A percentile compares a stretch with the other conserved stretches of the same genome.
These are phyloP conservation scores for Kluyveromyces marxianus DNA, from an alignment of 1,139 yeast species.

Conservation along the genomic window DNA sequence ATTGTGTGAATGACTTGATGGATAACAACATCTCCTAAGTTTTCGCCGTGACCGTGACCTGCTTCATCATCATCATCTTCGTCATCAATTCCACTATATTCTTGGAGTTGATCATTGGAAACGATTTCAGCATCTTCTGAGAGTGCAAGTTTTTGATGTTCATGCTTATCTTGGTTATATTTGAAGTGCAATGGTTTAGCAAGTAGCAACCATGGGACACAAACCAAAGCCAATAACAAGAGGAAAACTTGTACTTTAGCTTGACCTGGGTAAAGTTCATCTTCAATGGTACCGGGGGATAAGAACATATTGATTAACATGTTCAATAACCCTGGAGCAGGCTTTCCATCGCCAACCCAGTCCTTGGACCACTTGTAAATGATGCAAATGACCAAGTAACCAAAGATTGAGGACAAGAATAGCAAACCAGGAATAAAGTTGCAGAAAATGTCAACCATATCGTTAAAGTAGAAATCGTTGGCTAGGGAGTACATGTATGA, in stretches of 20 bases:
- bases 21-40: constrained; percentile 88
- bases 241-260: constrained; percentile 67
- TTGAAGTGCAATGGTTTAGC: constrained; percentile 78
- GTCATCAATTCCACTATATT: constrained; percentile 21
- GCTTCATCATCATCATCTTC: constrained; percentile 44
- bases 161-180: constrained; percentile 32
- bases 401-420: constrained; percentile 94
- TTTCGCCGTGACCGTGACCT: constrained; percentile 45
- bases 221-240: constrained; percentile 68
- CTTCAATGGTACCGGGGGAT: constrained; percentile 85
- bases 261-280: constrained; percentile 78
- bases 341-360: constrained; percentile 68
- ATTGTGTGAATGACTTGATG: constrained; percentile 98
- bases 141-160: constrained; percentile 25
- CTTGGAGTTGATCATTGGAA: constrained; percentile 16
- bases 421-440: constrained; percentile 89
- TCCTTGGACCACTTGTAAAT: constrained; percentile 92
- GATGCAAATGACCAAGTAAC: constrained; percentile 76
- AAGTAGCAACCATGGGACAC: constrained; percentile 91
- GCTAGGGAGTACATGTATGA: constrained; percentile 79
- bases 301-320: constrained; percentile 95
- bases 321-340: constrained; percentile 89
- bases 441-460: constrained; percentile 80
- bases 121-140: constrained; percentile 22
- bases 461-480: constrained; percentile 65